Evolutionary conservation across 345 rosid species (phyloP).

Genomic region (Eucalyptus curtisii): DNA sequence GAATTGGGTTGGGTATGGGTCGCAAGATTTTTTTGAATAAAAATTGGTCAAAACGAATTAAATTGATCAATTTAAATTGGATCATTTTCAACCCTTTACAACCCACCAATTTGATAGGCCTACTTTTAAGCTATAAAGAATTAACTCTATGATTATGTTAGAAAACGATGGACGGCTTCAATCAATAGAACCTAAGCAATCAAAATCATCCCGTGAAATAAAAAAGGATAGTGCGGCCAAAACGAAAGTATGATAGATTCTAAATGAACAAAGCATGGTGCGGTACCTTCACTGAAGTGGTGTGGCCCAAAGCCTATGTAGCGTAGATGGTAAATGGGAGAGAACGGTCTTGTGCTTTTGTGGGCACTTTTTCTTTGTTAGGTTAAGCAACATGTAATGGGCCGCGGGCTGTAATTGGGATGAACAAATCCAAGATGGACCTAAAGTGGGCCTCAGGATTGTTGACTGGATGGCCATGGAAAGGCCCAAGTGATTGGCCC

Average conservation of each 20-base stretch:
- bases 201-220: background rate
- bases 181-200: background rate
- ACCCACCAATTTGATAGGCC: too few species aligned
- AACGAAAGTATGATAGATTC: background rate
- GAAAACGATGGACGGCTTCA: background rate
- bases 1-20: too few species aligned
- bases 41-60: too few species aligned
- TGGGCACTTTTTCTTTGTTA: background rate
- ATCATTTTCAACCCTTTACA: too few species aligned
- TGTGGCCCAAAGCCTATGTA: background rate
- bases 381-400: background rate
- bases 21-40: accelerated
- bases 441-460: background rate
- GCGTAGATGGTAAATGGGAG: background rate
- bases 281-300: background rate
- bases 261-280: background rate
- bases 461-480: background rate
- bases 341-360: background rate
- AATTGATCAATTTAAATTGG: too few species aligned
- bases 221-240: background rate
- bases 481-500: background rate
- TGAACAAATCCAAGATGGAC: background rate
- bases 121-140: background rate
- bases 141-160: background rate
- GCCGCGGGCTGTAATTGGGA: background rate